These are phyloP conservation scores for Prosopis cineraria DNA, from an alignment of 306 rosid species.

Conservation along the genomic window DNA sequence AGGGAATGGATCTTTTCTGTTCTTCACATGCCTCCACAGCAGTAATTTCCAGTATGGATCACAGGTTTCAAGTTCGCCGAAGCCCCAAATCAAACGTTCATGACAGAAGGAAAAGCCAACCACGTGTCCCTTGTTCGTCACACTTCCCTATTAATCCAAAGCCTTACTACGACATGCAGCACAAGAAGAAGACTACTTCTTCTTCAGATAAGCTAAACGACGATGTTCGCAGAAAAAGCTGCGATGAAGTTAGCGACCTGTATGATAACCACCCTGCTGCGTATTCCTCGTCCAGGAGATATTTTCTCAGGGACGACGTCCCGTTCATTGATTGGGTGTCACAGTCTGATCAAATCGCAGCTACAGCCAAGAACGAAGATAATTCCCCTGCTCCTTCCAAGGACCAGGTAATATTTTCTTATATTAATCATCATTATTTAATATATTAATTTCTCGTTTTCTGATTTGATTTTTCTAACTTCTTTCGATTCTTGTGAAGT, in stretches of 20 bases:
- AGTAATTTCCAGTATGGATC: constrained; percentile 55
- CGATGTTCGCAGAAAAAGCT: constrained; percentile 50
- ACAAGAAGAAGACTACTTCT: constrained; percentile 38
- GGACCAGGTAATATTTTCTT: constrained; percentile 54
- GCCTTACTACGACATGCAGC: constrained; percentile 44
- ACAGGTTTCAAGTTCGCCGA: constrained; percentile 42
- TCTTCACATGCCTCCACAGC: constrained; percentile 76
- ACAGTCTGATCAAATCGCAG: constrained; percentile 35
- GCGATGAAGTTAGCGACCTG: constrained; percentile 46
- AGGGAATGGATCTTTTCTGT: constrained; percentile 67
- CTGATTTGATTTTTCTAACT: background rate
- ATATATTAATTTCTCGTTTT: background rate
- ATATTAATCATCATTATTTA: background rate
- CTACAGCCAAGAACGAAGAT: constrained; percentile 27
- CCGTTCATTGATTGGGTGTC: constrained; percentile 61
- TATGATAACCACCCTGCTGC: constrained; percentile 7
- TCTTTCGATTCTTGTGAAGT: background rate
- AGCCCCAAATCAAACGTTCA: constrained; percentile 37
- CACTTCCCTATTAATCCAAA: constrained; percentile 67
- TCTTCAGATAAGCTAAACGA: constrained; percentile 42
- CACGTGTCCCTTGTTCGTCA: constrained; percentile 71
- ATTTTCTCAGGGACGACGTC: constrained; percentile 45
- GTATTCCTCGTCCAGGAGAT: constrained; percentile 53
- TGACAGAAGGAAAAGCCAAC: constrained; percentile 38
- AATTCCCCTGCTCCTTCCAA: constrained; percentile 34